Evolutionary conservation across 768 basidiomycete species (phyloP), one percentile per base, ranked within the genome.

Genomic region (Suillus hirtellus): DNA sequence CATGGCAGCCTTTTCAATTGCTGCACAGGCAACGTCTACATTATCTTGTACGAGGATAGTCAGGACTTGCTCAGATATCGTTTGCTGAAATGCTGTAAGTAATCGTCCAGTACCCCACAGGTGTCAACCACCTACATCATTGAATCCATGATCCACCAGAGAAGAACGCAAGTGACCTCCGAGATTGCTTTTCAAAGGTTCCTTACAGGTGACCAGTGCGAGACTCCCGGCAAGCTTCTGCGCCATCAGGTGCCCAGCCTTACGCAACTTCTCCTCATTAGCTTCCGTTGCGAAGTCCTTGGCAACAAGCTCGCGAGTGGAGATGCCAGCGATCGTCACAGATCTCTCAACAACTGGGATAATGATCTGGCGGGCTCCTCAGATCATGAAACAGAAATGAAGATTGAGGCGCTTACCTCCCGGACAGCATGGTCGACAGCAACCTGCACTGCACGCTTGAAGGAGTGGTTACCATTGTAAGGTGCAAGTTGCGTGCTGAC

Each of bases 1-100:
- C 92, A 97, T 97, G 0, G 97, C 97, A 6, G 96, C 96, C 70
- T 94, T 96, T 77, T 98, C 95, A 66, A 99, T 96, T 10, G 95
- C 93, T 60, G 86, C 84, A 72, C 96, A 99, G 17, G 96, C 96
- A 53, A 93, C 82, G 50, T 99, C 96, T 59, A 97, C 81, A 70
- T 99, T 99, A 68, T 98, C 96, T 64, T 88, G 85, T 15, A 96
- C 94, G 44, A 99, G 83, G 38, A 96, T 80, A 9, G 83, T 75
- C 56, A 93, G 79, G 38, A 93, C 89, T 64, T 89, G 89, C 63
- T 98, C 96, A 3, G 93, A 83, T 60, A 96, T 84, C 73, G 89
- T 82, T 76, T 92, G 85, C 78, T 84, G 65, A 24, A 61, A 34
- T 19, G 56, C 37, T 61, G 44, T 65, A n/a, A 66, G 63, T 58